Base-by-base conservation (phyloP, 768 basidiomycete species). In the Stropharia rugosoannulata region DNA sequence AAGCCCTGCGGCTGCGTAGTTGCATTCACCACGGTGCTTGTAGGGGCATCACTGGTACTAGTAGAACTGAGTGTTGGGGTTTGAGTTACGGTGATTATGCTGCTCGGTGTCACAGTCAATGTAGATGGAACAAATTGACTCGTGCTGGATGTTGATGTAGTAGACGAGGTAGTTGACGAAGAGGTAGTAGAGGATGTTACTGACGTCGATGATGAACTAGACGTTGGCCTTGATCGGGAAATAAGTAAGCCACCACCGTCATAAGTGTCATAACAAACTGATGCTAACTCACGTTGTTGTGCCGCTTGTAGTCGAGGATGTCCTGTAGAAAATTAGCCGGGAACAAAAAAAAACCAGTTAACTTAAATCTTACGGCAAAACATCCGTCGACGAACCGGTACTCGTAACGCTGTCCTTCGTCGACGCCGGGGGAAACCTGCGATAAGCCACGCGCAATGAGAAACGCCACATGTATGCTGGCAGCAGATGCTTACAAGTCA, bases 1-100 rank as follows among this genome's bases (percentile, higher is more conserved):
- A 91, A 90, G n/a, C 65, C 51, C 22, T 64, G 54, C 29, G 29
- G 29, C 16, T 52, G 38, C 18, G 54, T 32, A 29, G 45, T 25
- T 10, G 58, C 35, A 29, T 40, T 49, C 18, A 35, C 41, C 12
- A 35, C 42, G 10, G 49, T 49, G 49, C 38, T 55, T 40, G 54
- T 41, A 32, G 29, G 29, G 1, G 29, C 29, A 32, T 32, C 9
- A 29, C 29, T 55, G 19, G 42, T 19, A 35, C 45, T 45, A 22
- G 32, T 27, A 18, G 57, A 22, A 8, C 60, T 11, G 16, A 48
- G 15, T 10, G 59, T 46, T 16, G 46, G 18, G 16, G 53, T 39
- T 47, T 53, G 42, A 3, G 51, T 22, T 39, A 55, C 32, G 3
- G 49, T 44, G 22, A 51, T 57, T 32, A 54, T 59, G 38, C 19